Base-by-base conservation (phyloP, 164 flowering plant genomes). In the Kalanchoe fedtschenkoi region DNA sequence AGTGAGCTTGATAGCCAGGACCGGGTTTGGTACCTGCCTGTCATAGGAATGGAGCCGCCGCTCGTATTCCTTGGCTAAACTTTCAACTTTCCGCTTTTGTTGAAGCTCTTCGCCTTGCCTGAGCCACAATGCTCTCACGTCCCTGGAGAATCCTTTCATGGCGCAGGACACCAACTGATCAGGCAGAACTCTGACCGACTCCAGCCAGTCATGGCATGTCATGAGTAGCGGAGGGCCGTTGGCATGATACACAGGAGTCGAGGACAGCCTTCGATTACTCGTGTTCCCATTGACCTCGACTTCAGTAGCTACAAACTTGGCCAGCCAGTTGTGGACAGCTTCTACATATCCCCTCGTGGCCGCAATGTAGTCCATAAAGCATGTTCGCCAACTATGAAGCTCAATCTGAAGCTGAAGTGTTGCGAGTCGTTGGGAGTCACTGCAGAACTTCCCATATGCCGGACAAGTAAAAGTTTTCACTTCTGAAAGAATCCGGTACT, bases 21-120 rank as follows among this genome's bases (percentile, higher is more conserved):
- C 74, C 22, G 77, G 60, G 65, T 73, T 76, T 43, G 60, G 79
- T 67, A 86, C 91, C 6, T 68, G 61, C 67, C 75, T 86, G 63
- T 84, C 87, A 39, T 79, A 78, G n/a, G 80, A 73, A 14, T 58
- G 44, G 33, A 73, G 75, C 73, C 81, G 83, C 61, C 77, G 71
- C 59, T 92, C 92, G 0, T 88, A 77, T 64, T 88, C 95, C 74
- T 86, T 88, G 0, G 90, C 81, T 33, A 89, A 63, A 34, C 70
- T 68, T 32, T 88, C 96, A 11, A 89, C 95, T 78, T 81, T 92
- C 70, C 95, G 74, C 81, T 82, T 89, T 62, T 83, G 96, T 10
- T 78, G 81, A 66, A 80, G 91, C 54, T 92, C 96, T 70, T 88
- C 82, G 61, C 90, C 91, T 70, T 89, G 96, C 44, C 85, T 93